Base-by-base conservation (phyloP, 2,329 filamentous ascomycete genomes). In the Hansfordia pulvinata region DNA sequence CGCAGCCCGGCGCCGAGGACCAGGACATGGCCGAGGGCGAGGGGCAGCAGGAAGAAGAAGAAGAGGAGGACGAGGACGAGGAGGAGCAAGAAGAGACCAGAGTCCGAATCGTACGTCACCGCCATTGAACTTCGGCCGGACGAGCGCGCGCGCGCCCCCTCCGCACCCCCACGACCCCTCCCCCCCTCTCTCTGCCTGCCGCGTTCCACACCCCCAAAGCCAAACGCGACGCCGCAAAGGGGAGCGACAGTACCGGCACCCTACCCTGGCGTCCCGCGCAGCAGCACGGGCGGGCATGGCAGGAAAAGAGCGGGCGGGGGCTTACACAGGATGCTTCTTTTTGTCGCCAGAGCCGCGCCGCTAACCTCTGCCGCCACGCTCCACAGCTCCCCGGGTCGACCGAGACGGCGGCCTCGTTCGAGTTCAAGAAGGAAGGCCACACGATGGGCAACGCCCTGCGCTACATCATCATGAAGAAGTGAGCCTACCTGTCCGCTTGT, bases 401-500 rank as follows among this genome's bases (percentile, higher is more conserved):
- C 55, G 80, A 88, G 26, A 88, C 79, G 7, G 86, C 86, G 4
- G 90, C 90, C 17, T 93, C 85, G 10, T 98, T 96, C 49, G 83
- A 96, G 50, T 93, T 98, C 43, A 73, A 81, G 33, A 76, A 83
- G 23, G 90, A 98, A 58, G 85, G 92, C 22, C 90, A 98, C 54
- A 98, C 90, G 1, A 62, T 98, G 27, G 90, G 90, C 16, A 98
- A 98, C 54, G 84, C 86, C 8, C 58, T 98, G 41, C 71, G 90
- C 45, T 96, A 86, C 50, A 79, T 94, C 36, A 92, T 98, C 44
- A 94, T 93, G 82, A 96, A 96, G 59, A 98, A 98, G 88, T 94
- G 61, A 38, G 72, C 47, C 24, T 17, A 8, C n/a, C 8, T 27
- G 6, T 20, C 20, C 12, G 15, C 20, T n/a, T 24, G 19, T 4